A percentile compares a stretch with the other conserved stretches of the same genome.
These are phyloP conservation scores for Crithidia thermophila DNA, from an alignment of 208 protist species.

Conservation along the genomic window DNA sequence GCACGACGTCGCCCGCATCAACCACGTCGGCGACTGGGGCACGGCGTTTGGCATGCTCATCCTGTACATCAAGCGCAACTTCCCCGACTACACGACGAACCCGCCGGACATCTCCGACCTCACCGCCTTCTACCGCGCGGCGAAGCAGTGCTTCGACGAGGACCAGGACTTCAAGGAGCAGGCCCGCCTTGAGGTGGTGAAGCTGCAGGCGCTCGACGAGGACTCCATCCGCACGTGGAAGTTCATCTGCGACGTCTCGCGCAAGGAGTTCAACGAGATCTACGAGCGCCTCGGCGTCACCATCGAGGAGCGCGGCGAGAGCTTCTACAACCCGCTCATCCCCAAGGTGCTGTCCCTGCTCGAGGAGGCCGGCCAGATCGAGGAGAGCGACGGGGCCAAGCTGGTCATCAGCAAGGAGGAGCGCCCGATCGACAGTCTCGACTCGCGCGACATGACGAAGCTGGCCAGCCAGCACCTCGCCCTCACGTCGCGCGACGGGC, in stretches of 20 bases:
- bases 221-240: slow-evolving; percentile 88
- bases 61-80: slow-evolving; percentile 94
- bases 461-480: slow-evolving; percentile 78
- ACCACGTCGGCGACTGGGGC: slow-evolving; percentile 99
- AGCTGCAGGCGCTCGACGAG: slow-evolving; percentile 85
- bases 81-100: slow-evolving; percentile 88
- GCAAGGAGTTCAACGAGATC: slow-evolving; percentile 93
- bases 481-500: slow-evolving; percentile 52
- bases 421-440: slow-evolving; percentile 62
- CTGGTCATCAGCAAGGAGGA: slow-evolving; percentile 78
- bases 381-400: slow-evolving; percentile 89
- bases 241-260: slow-evolving; percentile 94
- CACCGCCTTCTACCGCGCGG: slow-evolving; percentile 94
- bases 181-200: slow-evolving; percentile 91
- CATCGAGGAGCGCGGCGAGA: slow-evolving; percentile 95
- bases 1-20: slow-evolving; percentile 95
- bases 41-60: slow-evolving; percentile 99
- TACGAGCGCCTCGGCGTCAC: slow-evolving; percentile 89
- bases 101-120: slow-evolving; percentile 94
- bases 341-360: slow-evolving; percentile 81
- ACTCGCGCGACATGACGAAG: slow-evolving; percentile 84
- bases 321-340: slow-evolving; percentile 96
- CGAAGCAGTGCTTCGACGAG: slow-evolving; percentile 95
- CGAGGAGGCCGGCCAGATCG: slow-evolving; percentile 75
- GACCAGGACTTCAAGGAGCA: slow-evolving; percentile 94